phyloP scores from a whole-genome alignment of 441 rosid genomes.

The Arabidopsis hybrid region DNA sequence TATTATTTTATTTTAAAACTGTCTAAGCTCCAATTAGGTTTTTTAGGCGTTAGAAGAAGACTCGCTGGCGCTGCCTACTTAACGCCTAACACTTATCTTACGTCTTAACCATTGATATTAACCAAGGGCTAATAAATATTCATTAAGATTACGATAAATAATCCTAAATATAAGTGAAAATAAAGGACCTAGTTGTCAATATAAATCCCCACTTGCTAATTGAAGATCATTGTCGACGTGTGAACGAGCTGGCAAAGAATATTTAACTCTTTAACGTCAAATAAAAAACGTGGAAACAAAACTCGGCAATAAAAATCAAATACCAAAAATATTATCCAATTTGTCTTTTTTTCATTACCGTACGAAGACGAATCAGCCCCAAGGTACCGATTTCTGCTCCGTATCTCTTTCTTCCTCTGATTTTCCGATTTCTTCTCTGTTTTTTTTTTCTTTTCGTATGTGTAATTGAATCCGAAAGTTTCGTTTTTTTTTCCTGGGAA shows the following conservation, averaged over 20 bases:
- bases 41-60: too few relatives aligned
- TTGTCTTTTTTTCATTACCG: slow-evolving; percentile 38
- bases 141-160: too few relatives aligned
- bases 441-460: not conserved
- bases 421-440: not conserved
- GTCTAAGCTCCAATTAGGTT: too few relatives aligned
- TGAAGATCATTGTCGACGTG: slow-evolving; percentile 33
- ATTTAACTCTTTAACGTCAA: slow-evolving; percentile 21
- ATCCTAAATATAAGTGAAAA: not conserved
- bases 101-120: too few relatives aligned
- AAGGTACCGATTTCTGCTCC: slow-evolving; percentile 34
- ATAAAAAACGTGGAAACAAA: slow-evolving; percentile 5
- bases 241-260: slow-evolving; percentile 40
- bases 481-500: not conserved
- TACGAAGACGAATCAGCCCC: slow-evolving; percentile 21
- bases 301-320: slow-evolving; percentile 8
- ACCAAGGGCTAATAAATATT: too few relatives aligned
- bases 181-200: not conserved
- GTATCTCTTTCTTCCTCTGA: not conserved
- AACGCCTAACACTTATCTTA: too few relatives aligned
- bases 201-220: slow-evolving; percentile 30
- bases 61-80: too few relatives aligned
- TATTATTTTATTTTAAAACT: too few relatives aligned
- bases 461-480: not conserved
- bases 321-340: slow-evolving; percentile 5